Evolutionary conservation across 2,329 filamentous ascomycete genomes (phyloP), one percentile per base, ranked within the genome.

Genomic region (Diplodia seriata): DNA sequence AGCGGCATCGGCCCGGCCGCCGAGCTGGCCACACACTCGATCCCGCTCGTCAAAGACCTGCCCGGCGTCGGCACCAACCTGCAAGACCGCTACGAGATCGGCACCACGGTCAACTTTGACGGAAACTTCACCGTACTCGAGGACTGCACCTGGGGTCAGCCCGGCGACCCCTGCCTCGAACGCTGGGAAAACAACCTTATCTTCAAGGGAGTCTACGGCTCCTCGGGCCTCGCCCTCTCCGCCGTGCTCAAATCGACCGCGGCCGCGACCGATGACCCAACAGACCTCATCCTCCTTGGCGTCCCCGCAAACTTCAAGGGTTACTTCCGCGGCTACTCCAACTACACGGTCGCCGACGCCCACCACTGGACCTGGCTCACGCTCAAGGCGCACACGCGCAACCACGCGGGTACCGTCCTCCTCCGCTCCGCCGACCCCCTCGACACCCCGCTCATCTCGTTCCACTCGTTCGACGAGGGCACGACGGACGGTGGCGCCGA

Each of bases 31-130:
- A 78, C 80, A 61, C 82, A 85, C 72, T 77, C 80, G n/a, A 90
- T 90, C 70, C 73, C 81, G 1, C 77, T 86, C 0, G 71, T 89
- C 20, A 79, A 83, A 4, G 82, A 90, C 69, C 84, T 87, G 0
- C 84, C 85, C 0, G 86, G 89, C 54, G 88, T 91, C 2, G 89
- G 89, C 6, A 85, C 84, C 68, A 88, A 90, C 76, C 81, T 91
- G 4, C 81, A 88, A 68, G 88, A 91, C 73, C 87, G 88, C 57
- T 85, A 85, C 54, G 85, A 85, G 69, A 81, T 87, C 38, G 80
- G 82, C 1, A 80, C 85, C 65, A 81, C 86, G 15, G 84, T 84
- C 56, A 78, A 82, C 57, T 73, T 78, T 7, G 71, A 74, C 7
- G 74, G 74, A 8, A 76, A 81, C 67, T 79, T 79, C 69, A 69